Evolutionary conservation across 495 filamentous ascomycete species (phyloP).

Genomic region (Talaromyces adpressus): DNA sequence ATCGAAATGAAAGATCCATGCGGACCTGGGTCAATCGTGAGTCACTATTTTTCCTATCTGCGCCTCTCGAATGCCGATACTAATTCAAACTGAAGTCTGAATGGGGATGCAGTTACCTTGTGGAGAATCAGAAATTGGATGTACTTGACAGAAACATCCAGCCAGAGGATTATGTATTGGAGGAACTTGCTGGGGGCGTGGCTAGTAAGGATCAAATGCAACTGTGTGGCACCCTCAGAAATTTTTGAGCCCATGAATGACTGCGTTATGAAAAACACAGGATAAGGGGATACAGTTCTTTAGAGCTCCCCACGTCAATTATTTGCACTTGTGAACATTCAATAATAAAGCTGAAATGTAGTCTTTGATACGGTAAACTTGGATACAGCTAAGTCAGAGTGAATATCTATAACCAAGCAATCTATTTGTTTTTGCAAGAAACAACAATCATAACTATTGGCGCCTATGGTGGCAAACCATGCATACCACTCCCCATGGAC

Average conservation of each 20-base stretch:
- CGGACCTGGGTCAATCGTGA: background rate
- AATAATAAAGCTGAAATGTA: too few species aligned
- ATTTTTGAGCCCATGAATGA: background rate
- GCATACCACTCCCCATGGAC: too few species aligned
- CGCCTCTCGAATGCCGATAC: background rate
- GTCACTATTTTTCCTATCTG: background rate
- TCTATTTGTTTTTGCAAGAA: too few species aligned
- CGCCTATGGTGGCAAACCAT: too few species aligned
- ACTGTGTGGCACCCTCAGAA: background rate
- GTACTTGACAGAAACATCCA: background rate
- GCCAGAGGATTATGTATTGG: background rate
- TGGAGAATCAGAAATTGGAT: background rate
- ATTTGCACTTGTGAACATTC: too few species aligned
- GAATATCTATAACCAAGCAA: too few species aligned
- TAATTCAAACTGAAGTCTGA: background rate
- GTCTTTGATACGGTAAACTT: too few species aligned
- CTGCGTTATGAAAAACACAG: background rate
- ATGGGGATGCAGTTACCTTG: constrained; percentile 11
- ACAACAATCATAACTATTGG: too few species aligned
- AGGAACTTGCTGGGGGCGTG: constrained; percentile 4
- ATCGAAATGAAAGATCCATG: background rate
- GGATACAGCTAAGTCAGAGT: too few species aligned
- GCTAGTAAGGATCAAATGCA: constrained; percentile 2
- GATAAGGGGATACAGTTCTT: background rate
- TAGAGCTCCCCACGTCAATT: too few species aligned